Base-by-base conservation (phyloP, 78 protist species). In the Dictyostelium capitatum region DNA sequence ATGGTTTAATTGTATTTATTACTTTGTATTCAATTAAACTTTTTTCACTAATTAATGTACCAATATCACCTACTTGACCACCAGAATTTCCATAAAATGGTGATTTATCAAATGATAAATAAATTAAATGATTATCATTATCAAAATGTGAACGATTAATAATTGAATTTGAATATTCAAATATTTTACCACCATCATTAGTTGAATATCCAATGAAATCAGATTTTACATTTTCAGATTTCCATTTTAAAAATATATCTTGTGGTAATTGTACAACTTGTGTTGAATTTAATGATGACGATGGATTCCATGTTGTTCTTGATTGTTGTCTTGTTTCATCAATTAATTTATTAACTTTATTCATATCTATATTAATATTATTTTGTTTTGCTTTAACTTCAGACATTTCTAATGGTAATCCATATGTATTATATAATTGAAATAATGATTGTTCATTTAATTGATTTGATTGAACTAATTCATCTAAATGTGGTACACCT, bases 21-120 rank as follows among this genome's bases (percentile, higher is more conserved):
- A 81, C 95, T 9, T 20, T 12, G 43, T 82, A 80, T 4, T 8
- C 20, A 17, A 51, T 56, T n/a, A 46, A 80, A 70, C 17, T 20
- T 6, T 30, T 30, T 4, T 10, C 51, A 6, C 17, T n/a, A 4
- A 4, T 43, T n/a, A 87, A 12, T 23, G 28, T 12, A 23, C 95
- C 95, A 14, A n/a, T n/a, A 56, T 90, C 95, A 15, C 95, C 95
- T 25, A 79, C n/a, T 67, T 90, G 95, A 25, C 95, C 95, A 67
- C 95, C 95, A 7, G 95, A 79, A 2, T 51, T 81, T 23, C 87
- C 91, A 80, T 90, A 90, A 46, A 90, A 90, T 19, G 90, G 73
- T 12, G 72, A 80, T 37, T 75, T 48, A 23, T 56, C 75, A 12
- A 90, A 41, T 32, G 80, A 51, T 17, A 90, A 4, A 62, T 83